Base-by-base conservation (phyloP, 2,329 filamentous ascomycete species). In the Raffaelea arxii region DNA sequence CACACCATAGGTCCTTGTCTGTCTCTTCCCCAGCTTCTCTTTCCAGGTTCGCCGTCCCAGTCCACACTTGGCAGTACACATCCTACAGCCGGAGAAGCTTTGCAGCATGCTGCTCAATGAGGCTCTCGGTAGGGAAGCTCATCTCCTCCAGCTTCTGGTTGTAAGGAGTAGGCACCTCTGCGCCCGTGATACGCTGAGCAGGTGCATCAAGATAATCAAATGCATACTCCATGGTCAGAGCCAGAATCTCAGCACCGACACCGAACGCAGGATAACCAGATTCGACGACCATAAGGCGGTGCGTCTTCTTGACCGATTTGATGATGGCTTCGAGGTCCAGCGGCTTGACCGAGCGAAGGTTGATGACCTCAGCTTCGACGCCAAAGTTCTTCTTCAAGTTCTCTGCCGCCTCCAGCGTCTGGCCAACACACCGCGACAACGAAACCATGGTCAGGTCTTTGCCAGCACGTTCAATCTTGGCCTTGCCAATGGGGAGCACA, bases 301-400 rank as follows among this genome's bases (percentile, higher is more conserved):
- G 84, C 18, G 92, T 98, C 84, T 98, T 98, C 86, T 98, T 97
- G 65, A 98, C 83, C 12, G 90, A 96, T 67, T 94, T 89, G 68
- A 97, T 76, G 60, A 98, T 97, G 55, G 88, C 78, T 69, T 97
- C 90, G 50, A 98, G 77, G 61, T 98, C 92, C 55, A 98, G 78
- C 38, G 92, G 92, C 78, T 97, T 98, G 71, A 98, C 73, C 56
- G 90, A 96, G 60, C 92, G 89, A 62, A 98, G 82, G 77, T 98
- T 98, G 77, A 98, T 85, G 54, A 98, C 92, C 72, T 98, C 92
- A 46, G 80, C 85, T 58, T 97, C 91, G 50, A 97, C 81, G 52
- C 92, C 92, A 68, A 97, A 96, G 65, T 95, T 94, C 74, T 87
- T 82, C 79, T 96, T 94, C 54, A 98, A 78, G 63, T 83, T 77